These are phyloP conservation scores for Gloeopeniophorella convolvens DNA, from an alignment of 768 basidiomycete genomes.

Conservation along the genomic window DNA sequence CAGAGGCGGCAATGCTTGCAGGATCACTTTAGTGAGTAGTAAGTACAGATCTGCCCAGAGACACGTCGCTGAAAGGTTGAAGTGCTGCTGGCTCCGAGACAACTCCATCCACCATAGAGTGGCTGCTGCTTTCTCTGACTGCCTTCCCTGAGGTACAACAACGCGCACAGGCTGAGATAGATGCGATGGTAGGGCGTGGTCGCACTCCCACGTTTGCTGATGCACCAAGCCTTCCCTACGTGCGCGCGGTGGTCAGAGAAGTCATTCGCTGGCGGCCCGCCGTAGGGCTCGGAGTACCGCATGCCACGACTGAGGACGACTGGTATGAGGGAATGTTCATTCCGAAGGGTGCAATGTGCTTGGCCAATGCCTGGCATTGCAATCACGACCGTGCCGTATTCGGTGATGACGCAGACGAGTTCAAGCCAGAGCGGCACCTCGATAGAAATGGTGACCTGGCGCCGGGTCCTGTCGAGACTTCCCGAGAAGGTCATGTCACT, in stretches of 20 bases:
- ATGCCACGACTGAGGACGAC: conserved; percentile 23
- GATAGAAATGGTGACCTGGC: background rate
- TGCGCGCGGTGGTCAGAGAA: conserved; percentile 19
- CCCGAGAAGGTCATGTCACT: conserved; percentile 6
- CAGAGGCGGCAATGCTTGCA: conserved; percentile 3
- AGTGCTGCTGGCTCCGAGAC: conserved; percentile 13
- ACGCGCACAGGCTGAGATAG: conserved; percentile 20
- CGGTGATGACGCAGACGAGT: conserved; percentile 15
- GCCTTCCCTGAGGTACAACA: conserved; percentile 16
- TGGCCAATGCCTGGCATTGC: conserved; percentile 23
- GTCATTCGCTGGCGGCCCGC: conserved; percentile 4
- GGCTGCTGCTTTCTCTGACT: conserved; percentile 18
- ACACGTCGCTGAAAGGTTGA: too few relatives aligned
- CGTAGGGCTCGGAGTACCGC: background rate
- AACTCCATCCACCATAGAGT: background rate
- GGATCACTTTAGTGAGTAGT: conserved; percentile 3
- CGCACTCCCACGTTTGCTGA: conserved; percentile 18
- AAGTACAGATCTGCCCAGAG: too few relatives aligned
- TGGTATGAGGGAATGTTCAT: conserved; percentile 27
- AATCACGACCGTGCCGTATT: conserved; percentile 3
- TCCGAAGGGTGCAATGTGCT: conserved; percentile 30
- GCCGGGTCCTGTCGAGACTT: background rate
- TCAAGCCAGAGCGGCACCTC: conserved; percentile 19
- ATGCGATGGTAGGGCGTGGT: conserved; percentile 15
- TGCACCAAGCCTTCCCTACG: conserved; percentile 13